Evolutionary conservation across 345 rosid genomes (phyloP), one percentile per base, ranked within the genome.

Genomic region (Adansonia digitata): DNA sequence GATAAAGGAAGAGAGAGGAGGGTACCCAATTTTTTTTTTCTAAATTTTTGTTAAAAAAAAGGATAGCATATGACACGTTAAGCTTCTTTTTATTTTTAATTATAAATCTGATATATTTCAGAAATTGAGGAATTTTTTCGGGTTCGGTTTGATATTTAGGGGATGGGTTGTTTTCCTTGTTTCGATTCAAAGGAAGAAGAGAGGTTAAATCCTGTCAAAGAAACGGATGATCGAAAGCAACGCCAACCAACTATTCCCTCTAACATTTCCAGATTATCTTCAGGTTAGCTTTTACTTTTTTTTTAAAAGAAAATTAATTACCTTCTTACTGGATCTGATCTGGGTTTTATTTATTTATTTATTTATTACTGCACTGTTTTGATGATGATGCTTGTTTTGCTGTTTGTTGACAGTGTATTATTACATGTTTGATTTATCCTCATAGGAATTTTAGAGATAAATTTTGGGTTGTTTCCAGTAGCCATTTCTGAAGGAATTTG

Each of bases 131-230:
- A 64, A 53, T 73, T 80, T 51, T 68, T 70, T 64, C 69, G 3
- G 42, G 37, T 60, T 73, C 34, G 48, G 35, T 61, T 78, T 73
- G 80, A 35, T 71, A 79, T 78, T 18, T 53, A 26, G 81, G 68
- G 78, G 79, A 94, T 94, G 98, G 98, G 97, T 76, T 94, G 98
- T 81, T 94, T 92, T 85, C 79, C 98, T 48, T 92, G 95, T 83
- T 94, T 91, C 70, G 96, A 90, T 86, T 92, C 98, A 26, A 90
- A 82, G 87, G 91, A 92, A 74, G 97, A 85, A 35, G 92, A 91
- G 88, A 87, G 74, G 84, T 77, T 93, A 81, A 91, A 91, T 82
- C 88, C 85, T 31, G 86, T 77, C 10, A 88, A 83, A 43, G 88
- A 86, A 71, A 75, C 87, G 52, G 85, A 84, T 77, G 86, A 72